Evolutionary conservation across 345 rosid genomes (phyloP), one percentile per base, ranked within the genome.

Genomic region (Viola odorata): DNA sequence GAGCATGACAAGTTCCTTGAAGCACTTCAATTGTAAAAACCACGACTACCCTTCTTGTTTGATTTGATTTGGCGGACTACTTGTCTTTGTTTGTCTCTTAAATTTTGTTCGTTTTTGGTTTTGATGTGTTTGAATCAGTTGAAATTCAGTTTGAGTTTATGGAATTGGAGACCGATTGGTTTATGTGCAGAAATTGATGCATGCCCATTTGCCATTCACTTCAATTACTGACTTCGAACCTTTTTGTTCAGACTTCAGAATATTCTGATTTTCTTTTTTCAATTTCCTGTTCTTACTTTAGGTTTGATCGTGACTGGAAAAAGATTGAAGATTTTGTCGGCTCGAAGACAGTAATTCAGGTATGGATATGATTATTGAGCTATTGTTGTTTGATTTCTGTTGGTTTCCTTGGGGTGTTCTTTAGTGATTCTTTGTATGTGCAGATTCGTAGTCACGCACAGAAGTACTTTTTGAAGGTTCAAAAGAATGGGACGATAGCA

Each of bases 241-340:
- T 23, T 23, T 23, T 23, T 23, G 32, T 23, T 23, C 32, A 38
- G 12, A 36, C 1, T 23, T 23, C 32, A 38, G 12, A 36, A 12
- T 23, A 0, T 12, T 36, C 2, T 32, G 0, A 10, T 53, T 10
- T 36, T 53, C 6, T 50, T 50, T 50, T 50, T 5, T 13, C 12
- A 7, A 16, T 32, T 53, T 4, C 17, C 37, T 12, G 8, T 23
- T 23, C 32, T 23, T 76, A 63, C 53, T 61, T 70, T 78, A 92
- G 99, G 76, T 92, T 92, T 76, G 97, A 92, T 57, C 99, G 99
- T 12, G 99, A 89, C 75, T 89, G 97, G 99, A 92, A 92, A 73
- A 92, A 89, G 75, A 92, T 89, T 54, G 97, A 92, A 78, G 99
- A 92, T 83, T 89, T 92, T 73, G 96, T 92, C 53, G 95, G 97